Evolutionary conservation across 352 stramenopile species (phyloP), one percentile per base, ranked within the genome.

Genomic region (Phytophthora colocasiae): DNA sequence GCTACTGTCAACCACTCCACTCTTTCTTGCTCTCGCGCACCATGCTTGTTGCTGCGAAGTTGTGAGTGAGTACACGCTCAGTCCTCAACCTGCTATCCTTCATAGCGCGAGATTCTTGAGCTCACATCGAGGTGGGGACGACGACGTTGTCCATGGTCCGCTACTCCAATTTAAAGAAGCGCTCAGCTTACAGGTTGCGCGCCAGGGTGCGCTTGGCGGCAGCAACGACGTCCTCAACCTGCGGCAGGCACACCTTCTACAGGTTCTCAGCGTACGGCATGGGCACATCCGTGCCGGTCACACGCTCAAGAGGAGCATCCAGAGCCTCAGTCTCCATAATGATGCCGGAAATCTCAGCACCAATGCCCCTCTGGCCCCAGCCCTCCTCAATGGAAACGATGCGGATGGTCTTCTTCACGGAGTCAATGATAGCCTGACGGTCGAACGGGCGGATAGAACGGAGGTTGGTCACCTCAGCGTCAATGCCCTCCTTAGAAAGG

Each of bases 221-320:
- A 22, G 87, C 83, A 58, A 99, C 65, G 66, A 99, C 90, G 87
- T 99, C 95, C 43, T 96, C 87, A 31, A 98, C 75, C 67, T 99
- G 92, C 11, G 98, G 98, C 40, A 99, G 77, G 66, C 94, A 97
- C 58, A 93, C 68, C 70, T 92, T 84, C 82, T 99, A 97, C 63
- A 99, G 83, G 79, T 98, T 98, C 17, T 92, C 91, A 15, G 97
- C 93, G 86, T 99, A 99, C 41, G 98, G 95, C 97, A 99, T 99
- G 32, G 98, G 98, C 59, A 99, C 96, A 79, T 99, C 98, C 31
- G 97, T 98, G 71, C 96, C 93, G 26, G 96, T 99, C 58, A 99
- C 94, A 60, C 98, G 90, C 79, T 99, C 95, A 48, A 99, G 77
- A 6, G 98, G 98, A 19, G 98, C 97, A 83, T 99, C 98, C 69